phyloP scores from a whole-genome alignment of 1,284 basidiomycete species.

The Phaffia rhodozyma region DNA sequence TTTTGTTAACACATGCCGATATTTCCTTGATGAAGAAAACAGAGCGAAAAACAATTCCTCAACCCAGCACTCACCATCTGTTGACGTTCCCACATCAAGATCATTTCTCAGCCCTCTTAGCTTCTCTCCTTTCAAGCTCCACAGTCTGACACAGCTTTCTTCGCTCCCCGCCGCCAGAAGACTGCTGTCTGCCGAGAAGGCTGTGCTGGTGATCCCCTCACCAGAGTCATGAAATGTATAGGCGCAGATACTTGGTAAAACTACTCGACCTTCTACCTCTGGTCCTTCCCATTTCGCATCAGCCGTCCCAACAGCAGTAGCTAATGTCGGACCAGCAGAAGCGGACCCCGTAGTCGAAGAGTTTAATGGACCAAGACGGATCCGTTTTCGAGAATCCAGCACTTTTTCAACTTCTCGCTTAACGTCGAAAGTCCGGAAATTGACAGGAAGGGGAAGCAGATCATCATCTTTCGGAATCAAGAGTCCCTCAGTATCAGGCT shows the following conservation, averaged over 20 bases:
- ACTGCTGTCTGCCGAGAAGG: conserved; percentile 82
- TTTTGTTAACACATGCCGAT: too few relatives aligned
- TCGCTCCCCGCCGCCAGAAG: conserved; percentile 94
- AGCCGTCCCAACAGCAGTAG: conserved; percentile 20
- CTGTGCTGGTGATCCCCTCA: conserved; percentile 73
- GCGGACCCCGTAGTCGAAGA: conserved; percentile 17
- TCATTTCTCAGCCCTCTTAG: conserved; percentile 65
- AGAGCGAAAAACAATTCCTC: too few relatives aligned
- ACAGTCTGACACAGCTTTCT: conserved; percentile 89
- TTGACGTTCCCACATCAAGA: conserved; percentile 52
- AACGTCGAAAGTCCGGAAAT: conserved; percentile 78
- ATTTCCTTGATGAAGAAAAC: background rate
- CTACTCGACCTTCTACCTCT: conserved; percentile 45
- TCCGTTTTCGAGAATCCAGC: conserved; percentile 78
- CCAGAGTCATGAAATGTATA: conserved; percentile 85
- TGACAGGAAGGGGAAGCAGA: conserved; percentile 61
- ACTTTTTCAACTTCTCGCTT: conserved; percentile 83
- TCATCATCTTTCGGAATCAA: conserved; percentile 55
- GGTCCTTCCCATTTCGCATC: conserved; percentile 39
- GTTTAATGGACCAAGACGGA: conserved; percentile 59
- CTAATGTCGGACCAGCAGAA: conserved; percentile 9
- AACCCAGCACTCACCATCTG: conserved; percentile 47
- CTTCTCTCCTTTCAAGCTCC: conserved; percentile 89
- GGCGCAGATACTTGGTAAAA: conserved; percentile 77
- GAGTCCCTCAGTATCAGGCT: conserved; percentile 9